Base-by-base conservation (phyloP, 805 yeast genomes). In the Kuraishia ogatae region DNA sequence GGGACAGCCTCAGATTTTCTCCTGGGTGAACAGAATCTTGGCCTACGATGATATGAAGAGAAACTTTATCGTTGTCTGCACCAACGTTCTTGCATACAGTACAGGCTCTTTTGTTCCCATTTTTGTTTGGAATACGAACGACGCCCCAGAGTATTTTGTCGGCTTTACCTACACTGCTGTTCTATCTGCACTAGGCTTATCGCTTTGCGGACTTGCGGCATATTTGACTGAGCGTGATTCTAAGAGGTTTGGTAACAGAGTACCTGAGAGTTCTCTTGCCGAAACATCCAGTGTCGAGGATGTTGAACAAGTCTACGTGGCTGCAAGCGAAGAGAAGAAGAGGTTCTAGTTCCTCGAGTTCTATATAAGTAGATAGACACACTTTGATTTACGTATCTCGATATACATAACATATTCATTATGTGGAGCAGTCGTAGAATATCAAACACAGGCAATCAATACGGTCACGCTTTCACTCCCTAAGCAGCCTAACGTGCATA, bases 1-100 rank as follows among this genome's bases (percentile, higher is more conserved):
- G 76, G 85, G 83, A 1, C 84, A 79, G 66, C 84, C 84, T 2
- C 72, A 77, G 59, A 77, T 80, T 15, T 81, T 75, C 57, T 70
- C 82, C 2, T 82, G 85, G 86, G 74, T 80, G 43, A 81, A 81
- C 61, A 67, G 80, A 43, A 60, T 75, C 24, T 62, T 81, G 20
- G 69, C 70, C 24, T 62, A 69, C 7, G 76, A 77, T 57, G 81
- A 77, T 61, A 64, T 71, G 73, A 68, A 71, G 64, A 62, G 73
- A 66, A 62, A 66, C 55, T 58, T 64, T 21, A 68, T 72, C 3
- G 74, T 76, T 17, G 77, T 70, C 7, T 55, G 65, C 6, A 76
- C 78, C 26, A 75, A 77, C 59, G 71, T 71, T 17, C 57, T 71
- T 53, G 76, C 78, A 0, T 77, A 76, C 56, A 72, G 73, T 17